Base-by-base conservation (phyloP, 257 asterid genomes). In the Linderniella brevidens region DNA sequence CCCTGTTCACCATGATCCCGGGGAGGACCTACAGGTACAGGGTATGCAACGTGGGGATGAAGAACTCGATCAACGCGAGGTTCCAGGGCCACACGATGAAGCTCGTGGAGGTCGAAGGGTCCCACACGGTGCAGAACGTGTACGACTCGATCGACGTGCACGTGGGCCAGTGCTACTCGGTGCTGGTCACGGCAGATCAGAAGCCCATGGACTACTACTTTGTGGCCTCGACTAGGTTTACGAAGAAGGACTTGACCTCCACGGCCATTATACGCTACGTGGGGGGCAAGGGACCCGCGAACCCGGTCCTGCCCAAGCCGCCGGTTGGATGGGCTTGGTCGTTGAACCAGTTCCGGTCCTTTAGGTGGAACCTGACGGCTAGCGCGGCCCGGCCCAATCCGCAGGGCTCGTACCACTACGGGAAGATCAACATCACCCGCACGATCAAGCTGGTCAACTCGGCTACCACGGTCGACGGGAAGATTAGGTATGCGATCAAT, bases 371-470 rank as follows among this genome's bases (percentile, higher is more conserved):
- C 50, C 46, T 82, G 19, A 79, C 92, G 1, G 92, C 87, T 0
- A 79, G 87, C 7, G 94, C 86, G 0, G 81, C 94, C 11, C 70
- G 92, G 68, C 94, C 94, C 17, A 82, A 82, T 48, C 94, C 94
- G 0, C 92, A 76, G 48, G 94, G 87, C 1, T 82, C 93, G 0
- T 81, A 78, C 65, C 93, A 81, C 49, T 81, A 81, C 4, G 93
- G 93, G 0, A 41, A 68, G 17, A 78, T 82, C 42, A 79, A 82
- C 61, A 76, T 76, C n/a, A 76, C 94, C 0, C 62, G 80, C 0
- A 82, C 87, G 15, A 71, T 82, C 29, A 73, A 57, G 76, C n/a
- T 82, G 0, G 72, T 59, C 8, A 74, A 63, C 3, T 37, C 81
- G 0, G 68, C 63, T 0, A 64, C 58, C 1, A 39, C 44, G 0